Base-by-base conservation (phyloP, 495 filamentous ascomycete species). In the Aspergillus haitiensis region DNA sequence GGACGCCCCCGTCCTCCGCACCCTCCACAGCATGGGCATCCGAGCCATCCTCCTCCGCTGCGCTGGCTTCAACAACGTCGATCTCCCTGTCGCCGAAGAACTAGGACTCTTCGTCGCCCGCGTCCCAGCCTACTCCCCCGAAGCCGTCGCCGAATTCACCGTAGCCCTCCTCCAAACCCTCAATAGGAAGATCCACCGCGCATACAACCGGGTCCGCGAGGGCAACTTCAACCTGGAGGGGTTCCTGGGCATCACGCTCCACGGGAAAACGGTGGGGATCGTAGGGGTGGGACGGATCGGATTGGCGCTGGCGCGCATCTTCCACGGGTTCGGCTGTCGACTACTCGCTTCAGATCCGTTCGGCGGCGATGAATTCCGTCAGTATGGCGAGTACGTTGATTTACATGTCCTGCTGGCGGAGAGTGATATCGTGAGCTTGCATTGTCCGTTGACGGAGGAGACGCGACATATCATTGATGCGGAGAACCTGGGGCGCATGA, bases 61-160 rank as follows among this genome's bases (percentile, higher is more conserved):
- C 71, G 87, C 87, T 0, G 87, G 87, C 36, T 88, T 78, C 77
- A 89, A 90, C 69, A 86, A 88, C 67, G 78, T 90, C 58, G 82
- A 89, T 66, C 77, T 90, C 12, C 36, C 44, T 7, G 68, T 74
- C 0, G 87, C 87, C 60, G 75, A 82, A 60, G 61, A 64, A 21
- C 76, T 87, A 4, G 81, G 82, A 42, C 65, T 90, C 66, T 82
- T 86, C 67, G 85, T 90, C 51, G 85, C 84, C 58, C 82, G 83
- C 55, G 87, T 90, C 18, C 86, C 86, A 0, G 77, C 86, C 1
- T 90, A 90, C 70, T 85, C 83, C 5, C 87, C 87, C 58, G 86
- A 89, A 64, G 84, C 87, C 5, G 87, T 90, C 4, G 87, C 87
- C 62, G 87, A 90, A 73, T 90, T 88, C 66, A 81, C 87, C 16